These are phyloP conservation scores for Chytriomyces hyalinus DNA, from an alignment of 192 early-diverging fungal genomes.

Conservation along the genomic window DNA sequence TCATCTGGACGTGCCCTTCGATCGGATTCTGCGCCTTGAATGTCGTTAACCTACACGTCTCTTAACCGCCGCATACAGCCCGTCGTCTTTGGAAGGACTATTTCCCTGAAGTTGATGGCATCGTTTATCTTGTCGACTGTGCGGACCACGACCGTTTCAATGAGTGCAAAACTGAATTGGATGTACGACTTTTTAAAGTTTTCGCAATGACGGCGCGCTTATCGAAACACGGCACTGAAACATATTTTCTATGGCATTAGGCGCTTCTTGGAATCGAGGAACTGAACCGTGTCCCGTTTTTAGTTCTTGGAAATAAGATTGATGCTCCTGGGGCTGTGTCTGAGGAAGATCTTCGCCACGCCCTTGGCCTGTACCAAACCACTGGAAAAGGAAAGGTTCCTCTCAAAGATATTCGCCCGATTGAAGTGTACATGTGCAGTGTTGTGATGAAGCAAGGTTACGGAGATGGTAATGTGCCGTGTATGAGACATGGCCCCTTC, in stretches of 20 bases:
- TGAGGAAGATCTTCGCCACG: constrained; percentile 87
- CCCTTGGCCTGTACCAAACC: constrained; percentile 93
- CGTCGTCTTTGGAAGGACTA: constrained; percentile 99
- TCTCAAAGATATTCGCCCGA: constrained; percentile 91
- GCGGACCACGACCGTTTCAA: constrained; percentile 82
- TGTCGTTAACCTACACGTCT: neutral
- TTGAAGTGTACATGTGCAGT: constrained; percentile 99
- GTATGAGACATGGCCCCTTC: neutral
- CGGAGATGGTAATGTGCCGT: constrained; percentile 75
- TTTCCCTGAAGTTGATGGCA: constrained; percentile 97
- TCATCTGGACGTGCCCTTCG: neutral
- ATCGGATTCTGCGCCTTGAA: neutral
- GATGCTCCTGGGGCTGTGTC: constrained; percentile 91
- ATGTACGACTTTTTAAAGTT: constrained; percentile 62
- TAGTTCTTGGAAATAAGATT: constrained; percentile 99
- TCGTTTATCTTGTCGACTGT: constrained; percentile 97
- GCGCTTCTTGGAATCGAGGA: constrained; percentile 92
- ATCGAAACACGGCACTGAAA: constrained; percentile 10
- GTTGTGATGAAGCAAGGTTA: constrained; percentile 98
- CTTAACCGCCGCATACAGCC: constrained; percentile 50
- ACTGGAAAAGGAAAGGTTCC: constrained; percentile 98
- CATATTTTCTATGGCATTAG: constrained; percentile 44
- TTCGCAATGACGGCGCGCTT: neutral
- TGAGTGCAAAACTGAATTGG: constrained; percentile 94
- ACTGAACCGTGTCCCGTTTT: constrained; percentile 89